Percentiles rank a stretch among this genome's conserved stretches.
Conservation (phyloP, 306 rosid species). For the Prinsepia uniflora region DNA sequence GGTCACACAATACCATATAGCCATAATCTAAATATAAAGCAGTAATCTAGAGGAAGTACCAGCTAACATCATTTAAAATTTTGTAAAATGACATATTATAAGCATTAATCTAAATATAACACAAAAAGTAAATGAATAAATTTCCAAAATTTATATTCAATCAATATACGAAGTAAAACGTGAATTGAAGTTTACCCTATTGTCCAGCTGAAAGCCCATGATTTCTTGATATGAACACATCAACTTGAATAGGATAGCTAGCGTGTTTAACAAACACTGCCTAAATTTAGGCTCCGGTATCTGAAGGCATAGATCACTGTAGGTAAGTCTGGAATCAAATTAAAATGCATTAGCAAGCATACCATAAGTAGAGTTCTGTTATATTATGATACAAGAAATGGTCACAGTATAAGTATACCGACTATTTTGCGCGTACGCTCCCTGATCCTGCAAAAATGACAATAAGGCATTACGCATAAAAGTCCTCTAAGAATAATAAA, state of each 20-base stretch:
- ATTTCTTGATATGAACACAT: conserved; percentile 90
- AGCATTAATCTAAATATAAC: background rate
- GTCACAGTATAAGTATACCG: conserved; percentile 53
- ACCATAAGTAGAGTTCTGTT: conserved; percentile 17
- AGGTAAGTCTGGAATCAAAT: conserved; percentile 72
- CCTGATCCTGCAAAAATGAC: conserved; percentile 67
- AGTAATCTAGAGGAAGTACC: background rate
- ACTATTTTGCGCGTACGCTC: conserved; percentile 54
- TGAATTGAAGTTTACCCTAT: conserved; percentile 53
- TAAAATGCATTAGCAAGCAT: conserved; percentile 29
- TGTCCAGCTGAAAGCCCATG: conserved; percentile 73
- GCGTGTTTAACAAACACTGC: conserved; percentile 74
- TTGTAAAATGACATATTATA: background rate
- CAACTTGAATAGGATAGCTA: conserved; percentile 70
- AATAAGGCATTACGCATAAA: conserved; percentile 26
- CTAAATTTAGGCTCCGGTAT: conserved; percentile 92
- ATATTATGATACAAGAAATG: conserved; percentile 13
- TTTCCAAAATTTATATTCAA: conserved; percentile 3
- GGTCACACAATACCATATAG: background rate
- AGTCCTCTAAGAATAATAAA: background rate
- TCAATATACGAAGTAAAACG: conserved; percentile 12
- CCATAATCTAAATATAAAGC: background rate
- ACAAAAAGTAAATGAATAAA: background rate
- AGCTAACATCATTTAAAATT: background rate
- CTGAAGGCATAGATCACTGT: conserved; percentile 91